A percentile compares a stretch with the other conserved stretches of the same genome.
Evolutionary conservation across 495 filamentous ascomycete genomes (phyloP).

Genomic region (Schizothecium vesticola): DNA sequence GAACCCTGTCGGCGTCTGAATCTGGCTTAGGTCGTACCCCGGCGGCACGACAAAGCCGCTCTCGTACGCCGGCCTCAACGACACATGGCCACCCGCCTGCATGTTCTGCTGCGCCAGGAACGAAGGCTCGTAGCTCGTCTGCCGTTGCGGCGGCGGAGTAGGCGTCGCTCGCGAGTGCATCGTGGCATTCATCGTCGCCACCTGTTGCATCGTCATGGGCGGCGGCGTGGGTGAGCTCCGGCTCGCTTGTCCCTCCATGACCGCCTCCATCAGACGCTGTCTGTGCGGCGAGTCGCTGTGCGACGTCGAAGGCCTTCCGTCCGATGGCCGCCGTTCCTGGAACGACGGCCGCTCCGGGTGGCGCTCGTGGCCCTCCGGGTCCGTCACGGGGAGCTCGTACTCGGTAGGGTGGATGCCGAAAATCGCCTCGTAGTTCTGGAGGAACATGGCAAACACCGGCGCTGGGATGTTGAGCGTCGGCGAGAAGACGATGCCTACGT

Average conservation of each 20-base stretch:
- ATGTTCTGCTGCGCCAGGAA: slow-evolving; percentile 28
- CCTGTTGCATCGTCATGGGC: slow-evolving; percentile 29
- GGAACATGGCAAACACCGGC: slow-evolving; percentile 87
- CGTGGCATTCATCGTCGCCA: slow-evolving; percentile 31
- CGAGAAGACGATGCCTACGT: slow-evolving; percentile 98
- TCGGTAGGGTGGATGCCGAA: slow-evolving; percentile 67
- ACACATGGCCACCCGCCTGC: slow-evolving; percentile 19
- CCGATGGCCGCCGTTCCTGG: slow-evolving; percentile 27
- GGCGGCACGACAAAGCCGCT: slow-evolving; percentile 25
- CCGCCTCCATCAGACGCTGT: slow-evolving; percentile 39
- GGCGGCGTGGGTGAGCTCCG: slow-evolving; percentile 43
- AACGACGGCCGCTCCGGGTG: slow-evolving; percentile 27
- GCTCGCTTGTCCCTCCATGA: slow-evolving; percentile 27
- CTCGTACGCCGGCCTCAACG: slow-evolving; percentile 41
- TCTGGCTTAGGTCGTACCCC: slow-evolving; percentile 26
- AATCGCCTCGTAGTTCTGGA: slow-evolving; percentile 82
- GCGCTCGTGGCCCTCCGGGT: slow-evolving; percentile 22
- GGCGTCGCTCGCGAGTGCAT: slow-evolving; percentile 34
- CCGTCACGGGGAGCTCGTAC: slow-evolving; percentile 40
- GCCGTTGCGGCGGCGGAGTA: slow-evolving; percentile 40
- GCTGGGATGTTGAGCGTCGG: slow-evolving; percentile 95
- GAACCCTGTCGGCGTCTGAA: slow-evolving; percentile 17
- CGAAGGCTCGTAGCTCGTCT: slow-evolving; percentile 31
- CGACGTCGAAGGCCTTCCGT: slow-evolving; percentile 39
- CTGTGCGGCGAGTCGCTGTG: slow-evolving; percentile 39